Percentiles rank a stretch among this genome's conserved stretches.
Evolutionary conservation across 148 eudicot genomes (phyloP).

Genomic region (Rhododendron williamsianum): DNA sequence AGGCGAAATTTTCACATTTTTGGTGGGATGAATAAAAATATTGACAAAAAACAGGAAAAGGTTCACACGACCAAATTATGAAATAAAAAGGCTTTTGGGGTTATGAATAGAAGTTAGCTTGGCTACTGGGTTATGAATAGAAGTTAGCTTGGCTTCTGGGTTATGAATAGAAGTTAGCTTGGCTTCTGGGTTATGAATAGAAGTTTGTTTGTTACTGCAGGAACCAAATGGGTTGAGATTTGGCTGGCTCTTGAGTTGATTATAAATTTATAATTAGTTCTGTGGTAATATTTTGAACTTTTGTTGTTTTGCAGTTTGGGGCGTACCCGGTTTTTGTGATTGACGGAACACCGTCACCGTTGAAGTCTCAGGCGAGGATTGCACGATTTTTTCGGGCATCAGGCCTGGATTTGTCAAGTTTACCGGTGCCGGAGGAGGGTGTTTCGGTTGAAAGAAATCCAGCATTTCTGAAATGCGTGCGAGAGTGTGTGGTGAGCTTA

Average conservation of each 20-base stretch:
- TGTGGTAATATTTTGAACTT: background rate
- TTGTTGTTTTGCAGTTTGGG: slow-evolving; percentile 58
- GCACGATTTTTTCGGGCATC: slow-evolving; percentile 57
- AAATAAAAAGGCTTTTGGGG: background rate
- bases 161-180: background rate
- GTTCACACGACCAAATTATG: background rate
- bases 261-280: background rate
- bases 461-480: slow-evolving; percentile 54
- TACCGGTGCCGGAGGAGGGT: slow-evolving; percentile 53
- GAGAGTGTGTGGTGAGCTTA: slow-evolving; percentile 71
- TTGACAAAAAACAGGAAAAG: background rate
- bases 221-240: background rate
- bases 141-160: background rate
- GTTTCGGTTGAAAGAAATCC: slow-evolving; percentile 65
- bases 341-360: slow-evolving; percentile 81
- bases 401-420: slow-evolving; percentile 47
- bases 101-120: background rate
- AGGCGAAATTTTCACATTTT: background rate
- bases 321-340: slow-evolving; percentile 91
- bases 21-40: background rate
- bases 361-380: slow-evolving; percentile 82
- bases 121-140: background rate
- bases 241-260: background rate
- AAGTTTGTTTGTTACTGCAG: background rate
- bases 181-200: background rate